These are phyloP conservation scores for Neoconidiobolus thromboides DNA, from an alignment of 371 early-diverging fungal genomes.

Conservation along the genomic window DNA sequence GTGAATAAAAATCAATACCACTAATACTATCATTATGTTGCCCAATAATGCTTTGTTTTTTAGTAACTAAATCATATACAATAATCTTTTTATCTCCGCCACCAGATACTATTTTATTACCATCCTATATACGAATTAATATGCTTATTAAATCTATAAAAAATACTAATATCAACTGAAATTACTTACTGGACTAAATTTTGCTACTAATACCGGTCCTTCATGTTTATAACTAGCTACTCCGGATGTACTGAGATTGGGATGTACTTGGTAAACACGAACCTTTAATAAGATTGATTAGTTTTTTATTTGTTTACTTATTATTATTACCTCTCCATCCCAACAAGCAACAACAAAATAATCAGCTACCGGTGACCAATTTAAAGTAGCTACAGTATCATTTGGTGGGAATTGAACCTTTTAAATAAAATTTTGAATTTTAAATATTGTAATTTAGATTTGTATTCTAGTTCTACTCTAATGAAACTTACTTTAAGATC, in stretches of 20 bases:
- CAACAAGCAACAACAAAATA: constrained; percentile 73
- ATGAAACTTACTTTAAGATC: too few species aligned
- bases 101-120: constrained; percentile 63
- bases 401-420: constrained; percentile 17
- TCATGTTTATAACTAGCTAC: constrained; percentile 66
- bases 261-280: constrained; percentile 71
- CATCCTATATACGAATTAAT: constrained; percentile 27
- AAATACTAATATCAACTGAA: not conserved
- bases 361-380: constrained; percentile 66
- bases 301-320: not conserved
- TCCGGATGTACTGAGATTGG: constrained; percentile 38
- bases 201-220: constrained; percentile 60
- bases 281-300: constrained; percentile 28
- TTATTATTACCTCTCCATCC: constrained; percentile 62
- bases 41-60: too few species aligned
- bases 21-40: too few species aligned
- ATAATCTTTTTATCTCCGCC: constrained; percentile 28
- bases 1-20: too few species aligned
- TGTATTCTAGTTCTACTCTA: too few species aligned
- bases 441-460: too few species aligned
- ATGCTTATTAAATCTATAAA: too few species aligned
- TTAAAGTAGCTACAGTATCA: constrained; percentile 62
- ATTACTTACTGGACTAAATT: constrained; percentile 65
- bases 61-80: too few species aligned
- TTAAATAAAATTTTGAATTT: too few species aligned